These are phyloP conservation scores for Sarocladiaceae sp. DNA, from an alignment of 2,329 filamentous ascomycete species.

Conservation along the genomic window DNA sequence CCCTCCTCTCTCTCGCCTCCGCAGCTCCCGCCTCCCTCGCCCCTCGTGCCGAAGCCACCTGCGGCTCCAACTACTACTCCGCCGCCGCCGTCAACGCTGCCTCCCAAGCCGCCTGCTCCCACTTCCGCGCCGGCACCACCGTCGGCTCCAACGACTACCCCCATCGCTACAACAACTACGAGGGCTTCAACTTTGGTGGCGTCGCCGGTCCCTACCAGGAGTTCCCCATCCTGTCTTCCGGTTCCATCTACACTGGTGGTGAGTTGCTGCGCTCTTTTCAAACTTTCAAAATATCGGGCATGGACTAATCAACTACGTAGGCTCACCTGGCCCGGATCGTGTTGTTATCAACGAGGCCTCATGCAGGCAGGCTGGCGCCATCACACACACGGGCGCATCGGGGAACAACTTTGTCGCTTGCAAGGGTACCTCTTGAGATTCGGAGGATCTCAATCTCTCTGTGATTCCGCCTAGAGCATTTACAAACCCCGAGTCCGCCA, in stretches of 20 bases:
- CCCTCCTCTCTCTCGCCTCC: conserved; percentile 21
- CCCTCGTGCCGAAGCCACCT: conserved; percentile 20
- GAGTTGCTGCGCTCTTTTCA: conserved; percentile 12
- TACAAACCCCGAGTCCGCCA: too few species aligned
- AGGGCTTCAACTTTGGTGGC: conserved; percentile 29
- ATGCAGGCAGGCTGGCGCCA: conserved; percentile 53
- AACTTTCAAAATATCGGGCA: not conserved
- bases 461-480: not conserved
- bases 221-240: conserved; percentile 28
- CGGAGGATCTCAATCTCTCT: not conserved
- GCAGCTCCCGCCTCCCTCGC: conserved; percentile 19
- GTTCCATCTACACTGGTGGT: conserved; percentile 29
- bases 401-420: conserved; percentile 66
- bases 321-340: conserved; percentile 56
- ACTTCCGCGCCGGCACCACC: conserved; percentile 13
- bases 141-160: conserved; percentile 28
- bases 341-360: conserved; percentile 52
- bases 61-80: conserved; percentile 24
- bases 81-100: conserved; percentile 21
- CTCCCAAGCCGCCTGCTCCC: conserved; percentile 15
- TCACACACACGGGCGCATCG: conserved; percentile 65
- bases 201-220: conserved; percentile 29
- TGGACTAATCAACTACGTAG: conserved; percentile 8
- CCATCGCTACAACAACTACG: conserved; percentile 32
- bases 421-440: conserved; percentile 16